Base-by-base conservation (phyloP, 2,329 filamentous ascomycete genomes). In the Zopfia rhizophila region DNA sequence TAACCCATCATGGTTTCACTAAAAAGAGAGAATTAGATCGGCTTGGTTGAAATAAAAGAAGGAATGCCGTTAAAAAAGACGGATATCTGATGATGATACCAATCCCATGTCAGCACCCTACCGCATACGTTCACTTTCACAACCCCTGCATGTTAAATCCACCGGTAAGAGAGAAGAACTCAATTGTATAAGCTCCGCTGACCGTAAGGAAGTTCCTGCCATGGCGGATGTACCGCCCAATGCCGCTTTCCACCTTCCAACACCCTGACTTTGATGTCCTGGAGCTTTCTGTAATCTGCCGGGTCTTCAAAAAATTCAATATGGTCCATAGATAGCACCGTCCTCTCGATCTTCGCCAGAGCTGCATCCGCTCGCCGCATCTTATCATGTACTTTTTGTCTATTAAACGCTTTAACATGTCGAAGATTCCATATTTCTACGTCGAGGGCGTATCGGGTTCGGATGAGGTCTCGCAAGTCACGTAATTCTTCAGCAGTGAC, bases 391-490 rank as follows among this genome's bases (percentile, higher is more conserved):
- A 56, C 30, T 3, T 28, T 38, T 23, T 51, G 32, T 14, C 41
- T 24, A 5, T 31, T n/a, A 28, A 30, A 48, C 13, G n/a, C 8
- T 23, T 50, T 47, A 4, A 45, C 48, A n/a, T 51, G 24, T n/a
- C 49, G 30, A 33, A 46, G 27, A n/a, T 19, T 33, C 53, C 51
- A 59, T 3, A 59, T 48, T 27, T 57, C 46, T 11, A 48, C 31
- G 23, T 59, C 53, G 6, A 59, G 43, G 1, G 38, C 29, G 23
- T 59, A 59, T 3, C 49, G 38, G n/a, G 48, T 39, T 14, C 51
- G 45, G 11, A 59, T 57, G 17, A 51, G 40, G 13, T 55, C 54
- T 0, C 53, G 56, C 1, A 59, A 40, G 17, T 52, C 46, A 11
- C 49, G 46, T 3, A 59, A 25, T 10, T 51, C 44, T 28, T 51